phyloP scores from a whole-genome alignment of 129 eudicot genomes.

The Helichrysum umbraculigerum region DNA sequence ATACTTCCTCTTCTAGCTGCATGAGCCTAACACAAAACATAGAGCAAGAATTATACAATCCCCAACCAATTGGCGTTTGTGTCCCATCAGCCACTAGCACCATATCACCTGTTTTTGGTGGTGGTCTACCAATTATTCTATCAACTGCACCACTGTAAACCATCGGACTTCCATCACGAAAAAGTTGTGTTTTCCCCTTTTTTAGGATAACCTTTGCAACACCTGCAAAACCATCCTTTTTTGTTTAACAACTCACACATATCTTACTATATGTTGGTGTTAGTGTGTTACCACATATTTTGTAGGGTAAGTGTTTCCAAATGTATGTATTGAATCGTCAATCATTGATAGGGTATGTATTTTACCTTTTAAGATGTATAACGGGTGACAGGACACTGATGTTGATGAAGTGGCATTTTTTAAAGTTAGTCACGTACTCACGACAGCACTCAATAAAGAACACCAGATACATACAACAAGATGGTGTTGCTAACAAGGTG shows the following conservation, averaged over 20 bases:
- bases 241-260: not conserved
- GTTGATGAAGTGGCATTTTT: too few relatives aligned
- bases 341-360: not conserved
- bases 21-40: constrained; percentile 93
- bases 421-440: too few relatives aligned
- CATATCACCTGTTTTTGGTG: constrained; percentile 81
- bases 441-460: too few relatives aligned
- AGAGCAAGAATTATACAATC: constrained; percentile 82
- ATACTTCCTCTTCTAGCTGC: constrained; percentile 84
- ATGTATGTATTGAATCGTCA: not conserved
- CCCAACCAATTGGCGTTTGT: constrained; percentile 93
- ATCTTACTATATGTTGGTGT: not conserved
- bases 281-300: not conserved
- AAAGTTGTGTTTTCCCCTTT: constrained; percentile 85
- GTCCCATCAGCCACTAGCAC: constrained; percentile 95
- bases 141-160: constrained; percentile 94
- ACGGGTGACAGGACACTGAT: too few relatives aligned
- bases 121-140: constrained; percentile 87
- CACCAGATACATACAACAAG: too few relatives aligned
- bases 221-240: constrained; percentile 34
- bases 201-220: constrained; percentile 87
- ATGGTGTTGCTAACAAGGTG: too few relatives aligned
- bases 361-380: too few relatives aligned
- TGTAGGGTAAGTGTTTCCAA: not conserved
- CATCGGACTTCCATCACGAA: constrained; percentile 89